Percentiles rank a stretch among this genome's conserved stretches.
Conservation (phyloP, 2,329 filamentous ascomycete genomes). For the Hypoxylon sp. region DNA sequence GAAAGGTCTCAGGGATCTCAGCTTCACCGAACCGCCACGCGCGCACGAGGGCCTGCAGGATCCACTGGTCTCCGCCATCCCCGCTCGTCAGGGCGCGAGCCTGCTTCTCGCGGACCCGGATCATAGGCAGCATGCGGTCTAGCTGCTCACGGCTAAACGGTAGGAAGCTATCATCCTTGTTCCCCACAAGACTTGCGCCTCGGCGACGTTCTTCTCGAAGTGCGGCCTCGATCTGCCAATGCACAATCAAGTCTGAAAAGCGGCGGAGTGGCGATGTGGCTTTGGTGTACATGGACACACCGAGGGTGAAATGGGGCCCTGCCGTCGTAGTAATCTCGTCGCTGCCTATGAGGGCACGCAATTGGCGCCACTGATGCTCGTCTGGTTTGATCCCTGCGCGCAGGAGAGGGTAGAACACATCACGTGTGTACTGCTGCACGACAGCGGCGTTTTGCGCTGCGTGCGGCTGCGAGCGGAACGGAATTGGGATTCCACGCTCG, state of each 20-base stretch:
- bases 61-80: constrained; percentile 67
- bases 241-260: constrained; percentile 73
- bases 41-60: constrained; percentile 72
- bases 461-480: constrained; percentile 69
- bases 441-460: constrained; percentile 57
- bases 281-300: constrained; percentile 73
- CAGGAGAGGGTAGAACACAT: constrained; percentile 60
- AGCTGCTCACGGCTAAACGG: constrained; percentile 63
- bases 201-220: constrained; percentile 62
- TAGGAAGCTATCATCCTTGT: constrained; percentile 56
- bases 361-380: constrained; percentile 52
- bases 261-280: constrained; percentile 77
- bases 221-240: constrained; percentile 77
- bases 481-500: constrained; percentile 70
- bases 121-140: constrained; percentile 63
- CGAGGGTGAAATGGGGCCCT: constrained; percentile 70
- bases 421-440: constrained; percentile 58
- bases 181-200: constrained; percentile 56
- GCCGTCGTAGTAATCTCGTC: constrained; percentile 68
- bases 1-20: constrained; percentile 64
- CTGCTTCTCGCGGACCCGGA: constrained; percentile 69
- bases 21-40: constrained; percentile 70
- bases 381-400: constrained; percentile 55
- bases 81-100: constrained; percentile 61
- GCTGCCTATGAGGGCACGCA: constrained; percentile 63